Percentiles rank a stretch among this genome's conserved stretches.
phyloP scores from a whole-genome alignment of 202 grass and related monocot species.

The Eragrostis tef region DNA sequence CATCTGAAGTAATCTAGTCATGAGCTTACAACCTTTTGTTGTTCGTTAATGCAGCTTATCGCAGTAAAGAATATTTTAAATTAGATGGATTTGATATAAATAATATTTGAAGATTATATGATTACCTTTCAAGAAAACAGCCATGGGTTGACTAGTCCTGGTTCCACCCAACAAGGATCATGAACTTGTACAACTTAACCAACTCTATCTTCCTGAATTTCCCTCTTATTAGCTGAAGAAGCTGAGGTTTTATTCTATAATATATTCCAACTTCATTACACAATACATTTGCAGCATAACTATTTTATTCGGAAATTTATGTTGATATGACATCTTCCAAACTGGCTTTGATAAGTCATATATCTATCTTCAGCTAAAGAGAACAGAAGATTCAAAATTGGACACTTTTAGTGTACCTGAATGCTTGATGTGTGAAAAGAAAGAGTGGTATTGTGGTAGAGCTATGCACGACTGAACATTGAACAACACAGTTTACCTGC shows the following conservation, averaged over 20 bases:
- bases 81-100: background rate
- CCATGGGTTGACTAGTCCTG: background rate
- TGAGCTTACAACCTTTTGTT: background rate
- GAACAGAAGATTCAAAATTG: background rate
- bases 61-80: background rate
- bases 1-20: background rate
- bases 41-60: background rate
- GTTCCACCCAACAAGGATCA: too few species aligned
- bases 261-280: background rate
- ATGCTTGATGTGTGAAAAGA: background rate
- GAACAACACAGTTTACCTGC: background rate
- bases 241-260: slow-evolving; percentile 3
- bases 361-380: background rate
- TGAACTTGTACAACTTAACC: background rate
- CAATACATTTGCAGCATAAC: background rate
- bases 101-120: background rate
- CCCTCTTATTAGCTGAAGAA: background rate
- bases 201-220: background rate
- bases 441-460: background rate
- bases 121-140: background rate
- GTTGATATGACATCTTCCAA: background rate
- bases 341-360: background rate
- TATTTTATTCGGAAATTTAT: slow-evolving; percentile 6
- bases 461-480: background rate
- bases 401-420: background rate